Evolutionary conservation across 2,329 filamentous ascomycete species (phyloP).

Genomic region (Hypoxylon sp.): DNA sequence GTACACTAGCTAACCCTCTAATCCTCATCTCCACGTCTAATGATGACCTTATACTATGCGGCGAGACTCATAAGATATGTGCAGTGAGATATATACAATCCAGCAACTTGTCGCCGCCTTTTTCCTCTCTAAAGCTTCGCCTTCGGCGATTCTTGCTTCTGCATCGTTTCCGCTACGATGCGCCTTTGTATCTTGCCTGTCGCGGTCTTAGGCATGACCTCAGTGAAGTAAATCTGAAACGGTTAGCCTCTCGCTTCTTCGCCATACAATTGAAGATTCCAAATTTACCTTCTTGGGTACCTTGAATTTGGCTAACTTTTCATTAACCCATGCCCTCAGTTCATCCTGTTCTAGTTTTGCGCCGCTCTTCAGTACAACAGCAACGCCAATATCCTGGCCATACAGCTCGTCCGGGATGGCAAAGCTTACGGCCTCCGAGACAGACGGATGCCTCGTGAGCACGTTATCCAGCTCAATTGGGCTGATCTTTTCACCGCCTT

Average conservation of each 20-base stretch:
- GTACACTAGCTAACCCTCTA: neutral
- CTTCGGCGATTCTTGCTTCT: constrained; percentile 72
- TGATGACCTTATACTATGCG: constrained; percentile 5
- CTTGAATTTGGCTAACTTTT: constrained; percentile 85
- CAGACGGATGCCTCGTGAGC: constrained; percentile 76
- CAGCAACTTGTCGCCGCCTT: neutral
- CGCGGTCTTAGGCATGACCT: constrained; percentile 90
- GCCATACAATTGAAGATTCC: neutral
- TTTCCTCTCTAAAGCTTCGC: constrained; percentile 69
- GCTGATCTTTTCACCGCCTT: constrained; percentile 89
- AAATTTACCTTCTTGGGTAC: constrained; percentile 79
- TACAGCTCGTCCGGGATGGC: constrained; percentile 85
- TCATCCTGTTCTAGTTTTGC: constrained; percentile 68
- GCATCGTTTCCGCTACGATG: constrained; percentile 88
- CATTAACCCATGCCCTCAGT: constrained; percentile 75
- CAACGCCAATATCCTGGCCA: constrained; percentile 83
- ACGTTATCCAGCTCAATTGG: constrained; percentile 90
- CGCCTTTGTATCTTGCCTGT: constrained; percentile 89
- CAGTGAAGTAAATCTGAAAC: constrained; percentile 79
- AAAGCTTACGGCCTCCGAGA: constrained; percentile 85
- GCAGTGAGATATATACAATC: neutral
- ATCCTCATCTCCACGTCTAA: constrained; percentile 4
- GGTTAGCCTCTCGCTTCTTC: constrained; percentile 17
- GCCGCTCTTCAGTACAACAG: constrained; percentile 78
- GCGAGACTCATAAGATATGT: constrained; percentile 6